A percentile compares a stretch with the other conserved stretches of the same genome.
These are phyloP conservation scores for Onygena corvina DNA, from an alignment of 2,329 filamentous ascomycete genomes.

Conservation along the genomic window DNA sequence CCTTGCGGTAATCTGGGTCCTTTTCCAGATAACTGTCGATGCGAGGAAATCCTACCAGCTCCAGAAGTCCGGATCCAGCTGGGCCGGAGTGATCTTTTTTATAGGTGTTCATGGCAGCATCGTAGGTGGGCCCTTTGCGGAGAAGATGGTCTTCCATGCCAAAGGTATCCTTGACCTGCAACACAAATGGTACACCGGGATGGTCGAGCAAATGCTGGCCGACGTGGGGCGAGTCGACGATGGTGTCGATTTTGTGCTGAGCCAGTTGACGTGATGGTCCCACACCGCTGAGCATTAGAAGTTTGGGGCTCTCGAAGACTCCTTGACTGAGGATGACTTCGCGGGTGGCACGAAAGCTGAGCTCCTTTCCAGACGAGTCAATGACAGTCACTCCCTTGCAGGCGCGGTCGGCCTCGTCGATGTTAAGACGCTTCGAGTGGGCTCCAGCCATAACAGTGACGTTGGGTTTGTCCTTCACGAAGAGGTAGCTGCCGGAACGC, in stretches of 20 bases:
- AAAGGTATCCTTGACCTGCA: slow-evolving; percentile 33
- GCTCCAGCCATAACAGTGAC: slow-evolving; percentile 41
- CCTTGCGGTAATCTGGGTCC: slow-evolving; percentile 37
- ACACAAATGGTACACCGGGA: slow-evolving; percentile 31
- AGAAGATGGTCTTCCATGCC: slow-evolving; percentile 30
- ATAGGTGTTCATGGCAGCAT: slow-evolving; percentile 27
- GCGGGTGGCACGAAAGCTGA: slow-evolving; percentile 32
- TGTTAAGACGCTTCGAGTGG: slow-evolving; percentile 43
- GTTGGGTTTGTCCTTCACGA: slow-evolving; percentile 44
- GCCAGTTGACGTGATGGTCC: slow-evolving; percentile 32
- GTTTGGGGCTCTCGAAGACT: slow-evolving; percentile 42
- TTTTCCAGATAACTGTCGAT: slow-evolving; percentile 44
- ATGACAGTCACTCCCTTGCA: slow-evolving; percentile 40
- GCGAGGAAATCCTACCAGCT: slow-evolving; percentile 45
- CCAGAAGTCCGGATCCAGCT: slow-evolving; percentile 34
- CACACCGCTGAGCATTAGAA: slow-evolving; percentile 39
- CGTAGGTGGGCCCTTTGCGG: slow-evolving; percentile 26
- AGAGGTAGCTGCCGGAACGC: slow-evolving; percentile 40
- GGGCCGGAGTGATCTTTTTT: slow-evolving; percentile 33
- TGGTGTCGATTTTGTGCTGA: slow-evolving; percentile 22
- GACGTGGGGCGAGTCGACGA: slow-evolving; percentile 24
- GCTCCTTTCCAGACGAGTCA: slow-evolving; percentile 10
- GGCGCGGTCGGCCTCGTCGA: slow-evolving; percentile 35
- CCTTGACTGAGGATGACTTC: slow-evolving; percentile 42
- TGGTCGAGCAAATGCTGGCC: slow-evolving; percentile 29